Base-by-base conservation (phyloP, 1,284 basidiomycete species). In the Tilletia walkeri region DNA sequence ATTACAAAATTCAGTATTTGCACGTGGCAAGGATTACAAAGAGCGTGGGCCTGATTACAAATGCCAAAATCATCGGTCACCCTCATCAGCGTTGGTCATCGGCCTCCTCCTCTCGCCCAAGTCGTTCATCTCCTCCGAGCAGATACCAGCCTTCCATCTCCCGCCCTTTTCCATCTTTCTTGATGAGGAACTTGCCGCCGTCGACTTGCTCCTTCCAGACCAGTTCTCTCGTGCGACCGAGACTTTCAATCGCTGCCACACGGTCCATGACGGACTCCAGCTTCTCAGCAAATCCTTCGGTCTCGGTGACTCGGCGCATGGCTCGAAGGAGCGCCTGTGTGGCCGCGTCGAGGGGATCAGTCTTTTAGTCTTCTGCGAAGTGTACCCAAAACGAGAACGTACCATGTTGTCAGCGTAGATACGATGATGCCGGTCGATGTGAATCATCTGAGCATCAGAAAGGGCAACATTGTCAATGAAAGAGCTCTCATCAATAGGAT, bases 191-290 rank as follows among this genome's bases (percentile, higher is more conserved):
- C 50, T 72, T 75, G 70, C 79, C 79, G 5, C 67, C 72, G 18
- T 78, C 74, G 1, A 77, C 79, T 56, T 80, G 79, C 71, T 80
- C 79, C 71, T 80, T 80, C 79, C 79, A 80, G 6, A 80, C 66
- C 50, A 80, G 69, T 68, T 80, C 77, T 12, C 77, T 50, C 47
- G 78, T 78, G 12, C 77, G 72, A 36, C 73, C 75, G 47, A 80
- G 67, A 39, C 71, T 73, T 71, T 80, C 79, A 69, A 80, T 79
- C 7, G 78, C 79, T 59, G 78, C 73, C 24, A 80, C 79, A 38
- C 79, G 72, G 68, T 80, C 78, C 79, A 80, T 78, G 68, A 81
- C 80, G 24, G 73, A 69, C 66, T 81, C 80, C 30, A 81, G 74
- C 59, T 70, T 72, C 38, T 79, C 76, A 9, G 67, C 74, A 68